phyloP scores from a whole-genome alignment of 176 grass and related monocot genomes.

The Secale cereale region DNA sequence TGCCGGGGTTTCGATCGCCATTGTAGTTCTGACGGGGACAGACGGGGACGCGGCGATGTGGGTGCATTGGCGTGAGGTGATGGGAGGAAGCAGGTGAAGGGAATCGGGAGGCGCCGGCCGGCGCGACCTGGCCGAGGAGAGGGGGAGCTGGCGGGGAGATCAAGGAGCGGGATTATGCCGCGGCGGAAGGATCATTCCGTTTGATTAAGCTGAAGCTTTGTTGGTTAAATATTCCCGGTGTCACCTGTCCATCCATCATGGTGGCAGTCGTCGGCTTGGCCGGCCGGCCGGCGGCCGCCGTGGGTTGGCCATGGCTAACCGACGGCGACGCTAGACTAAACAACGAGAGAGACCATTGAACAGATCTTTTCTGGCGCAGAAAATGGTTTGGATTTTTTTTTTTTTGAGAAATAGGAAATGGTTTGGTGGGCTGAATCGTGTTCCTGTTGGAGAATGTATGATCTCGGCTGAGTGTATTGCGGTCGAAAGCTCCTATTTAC shows the following conservation, averaged over 20 bases:
- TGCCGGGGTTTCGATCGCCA: not conserved
- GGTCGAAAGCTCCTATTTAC: no score
- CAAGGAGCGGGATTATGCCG: not conserved
- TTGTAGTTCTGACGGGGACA: not conserved
- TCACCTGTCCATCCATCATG: not conserved
- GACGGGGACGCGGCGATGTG: not conserved
- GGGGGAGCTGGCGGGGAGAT: not conserved
- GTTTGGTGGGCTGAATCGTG: not conserved
- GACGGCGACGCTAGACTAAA: not conserved
- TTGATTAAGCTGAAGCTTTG: not conserved
- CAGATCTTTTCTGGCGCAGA: not conserved
- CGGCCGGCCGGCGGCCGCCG: not conserved
- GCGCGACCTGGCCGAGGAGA: not conserved
- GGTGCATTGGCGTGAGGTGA: not conserved
- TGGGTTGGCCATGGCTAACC: not conserved
- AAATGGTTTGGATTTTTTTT: not conserved
- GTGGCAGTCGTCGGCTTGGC: not conserved
- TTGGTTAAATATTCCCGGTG: not conserved
- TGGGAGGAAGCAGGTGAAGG: not conserved
- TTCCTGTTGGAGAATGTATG: no score
- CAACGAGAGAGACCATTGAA: not conserved
- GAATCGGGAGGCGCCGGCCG: not conserved
- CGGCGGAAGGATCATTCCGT: conserved; percentile 1
- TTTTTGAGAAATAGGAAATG: no score
- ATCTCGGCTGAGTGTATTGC: no score